Conservation (phyloP, 2,329 filamentous ascomycete species). For the Paramyrothecium sp. region DNA sequence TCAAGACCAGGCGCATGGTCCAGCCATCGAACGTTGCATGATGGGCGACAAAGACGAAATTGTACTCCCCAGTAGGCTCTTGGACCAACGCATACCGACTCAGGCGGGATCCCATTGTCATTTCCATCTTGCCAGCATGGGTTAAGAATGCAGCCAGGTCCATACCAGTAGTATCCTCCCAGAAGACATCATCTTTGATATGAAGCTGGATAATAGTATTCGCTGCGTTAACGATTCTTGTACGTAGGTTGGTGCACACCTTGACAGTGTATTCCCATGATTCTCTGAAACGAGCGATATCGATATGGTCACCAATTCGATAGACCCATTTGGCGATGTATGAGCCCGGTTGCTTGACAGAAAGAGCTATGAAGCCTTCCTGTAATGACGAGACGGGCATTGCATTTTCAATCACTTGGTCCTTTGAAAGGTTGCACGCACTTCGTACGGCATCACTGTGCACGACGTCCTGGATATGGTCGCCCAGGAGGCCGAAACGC, state of each 20-base stretch:
- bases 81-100: background rate
- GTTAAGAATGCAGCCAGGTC: background rate
- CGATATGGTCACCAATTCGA: conserved; percentile 13
- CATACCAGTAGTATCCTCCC: background rate
- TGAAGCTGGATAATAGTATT: background rate
- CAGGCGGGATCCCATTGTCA: background rate
- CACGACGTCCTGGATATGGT: background rate
- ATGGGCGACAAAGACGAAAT: conserved; percentile 15
- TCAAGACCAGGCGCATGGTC: conserved; percentile 14
- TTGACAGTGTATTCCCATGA: conserved; percentile 4
- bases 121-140: background rate
- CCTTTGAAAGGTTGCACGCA: conserved; percentile 19
- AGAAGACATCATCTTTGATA: background rate
- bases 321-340: conserved; percentile 28
- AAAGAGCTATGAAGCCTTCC: conserved; percentile 29
- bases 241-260: conserved; percentile 7
- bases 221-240: background rate
- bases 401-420: conserved; percentile 30
- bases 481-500: no score
- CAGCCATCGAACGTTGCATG: conserved; percentile 18
- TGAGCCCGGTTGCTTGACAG: conserved; percentile 24
- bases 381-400: conserved; percentile 35
- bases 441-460: background rate
- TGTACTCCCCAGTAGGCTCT: background rate
- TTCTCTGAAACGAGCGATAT: conserved; percentile 5